These are phyloP conservation scores for Candida jianshihensis DNA, from an alignment of 805 yeast genomes.

Conservation along the genomic window DNA sequence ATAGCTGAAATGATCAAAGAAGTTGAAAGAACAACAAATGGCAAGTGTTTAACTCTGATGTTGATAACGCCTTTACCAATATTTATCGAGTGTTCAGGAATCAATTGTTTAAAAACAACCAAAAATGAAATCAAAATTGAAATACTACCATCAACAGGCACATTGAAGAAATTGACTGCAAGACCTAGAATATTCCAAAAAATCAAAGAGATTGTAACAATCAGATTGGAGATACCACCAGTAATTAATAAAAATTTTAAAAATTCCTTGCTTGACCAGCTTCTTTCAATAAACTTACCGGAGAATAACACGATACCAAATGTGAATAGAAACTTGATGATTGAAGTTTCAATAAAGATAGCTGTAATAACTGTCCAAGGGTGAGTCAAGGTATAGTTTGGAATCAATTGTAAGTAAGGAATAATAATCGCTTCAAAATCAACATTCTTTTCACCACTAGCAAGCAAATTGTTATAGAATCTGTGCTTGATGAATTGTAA, in stretches of 20 bases:
- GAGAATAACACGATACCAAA: conserved; percentile 45
- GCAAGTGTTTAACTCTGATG: conserved; percentile 56
- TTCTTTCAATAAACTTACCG: conserved; percentile 58
- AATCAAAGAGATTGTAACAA: conserved; percentile 21
- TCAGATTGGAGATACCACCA: conserved; percentile 49
- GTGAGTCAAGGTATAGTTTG: conserved; percentile 42
- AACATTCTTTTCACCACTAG: conserved; percentile 18
- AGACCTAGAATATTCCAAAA: conserved; percentile 17
- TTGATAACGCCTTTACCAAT: conserved; percentile 40
- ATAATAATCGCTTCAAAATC: conserved; percentile 38
- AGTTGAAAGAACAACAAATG: conserved; percentile 43
- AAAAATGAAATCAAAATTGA: conserved; percentile 52
- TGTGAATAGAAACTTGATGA: conserved; percentile 40
- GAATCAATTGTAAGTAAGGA: conserved; percentile 60
- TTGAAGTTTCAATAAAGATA: conserved; percentile 54
- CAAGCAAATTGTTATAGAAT: conserved; percentile 22
- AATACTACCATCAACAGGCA: conserved; percentile 46
- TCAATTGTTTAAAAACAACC: conserved; percentile 59
- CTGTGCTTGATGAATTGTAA: conserved; percentile 36
- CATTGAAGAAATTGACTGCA: conserved; percentile 25
- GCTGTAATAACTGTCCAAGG: conserved; percentile 64
- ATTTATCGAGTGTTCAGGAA: conserved; percentile 52
- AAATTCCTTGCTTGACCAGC: conserved; percentile 55
- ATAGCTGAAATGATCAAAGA: no score
- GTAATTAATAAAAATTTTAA: conserved; percentile 39